Evolutionary conservation across 169 alveolate genomes (phyloP).

Genomic region (Cryptosporidium meleagridis): DNA sequence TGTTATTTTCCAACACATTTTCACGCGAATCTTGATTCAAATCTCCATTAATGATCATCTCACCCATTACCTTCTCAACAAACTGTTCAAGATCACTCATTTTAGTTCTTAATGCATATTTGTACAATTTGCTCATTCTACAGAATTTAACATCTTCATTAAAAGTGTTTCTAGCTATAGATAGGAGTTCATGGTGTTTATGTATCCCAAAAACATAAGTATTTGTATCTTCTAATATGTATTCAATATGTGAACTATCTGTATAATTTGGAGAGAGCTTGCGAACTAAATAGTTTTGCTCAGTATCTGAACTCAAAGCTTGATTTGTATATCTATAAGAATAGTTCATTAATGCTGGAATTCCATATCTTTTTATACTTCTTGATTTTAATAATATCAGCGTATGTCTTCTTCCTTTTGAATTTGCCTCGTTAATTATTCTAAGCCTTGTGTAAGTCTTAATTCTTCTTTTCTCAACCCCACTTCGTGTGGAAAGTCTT

Average conservation of each 20-base stretch:
- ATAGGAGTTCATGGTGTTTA: slow-evolving; percentile 36
- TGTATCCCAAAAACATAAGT: slow-evolving; percentile 27
- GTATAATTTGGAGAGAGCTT: not conserved
- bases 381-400: not conserved
- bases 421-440: not conserved
- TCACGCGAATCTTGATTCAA: slow-evolving; percentile 19
- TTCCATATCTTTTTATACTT: slow-evolving; percentile 42
- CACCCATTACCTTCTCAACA: slow-evolving; percentile 69
- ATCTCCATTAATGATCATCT: slow-evolving; percentile 54
- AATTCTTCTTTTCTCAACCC: not conserved
- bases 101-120: slow-evolving; percentile 25
- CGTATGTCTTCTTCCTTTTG: not conserved
- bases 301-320: not conserved
- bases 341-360: slow-evolving; percentile 10
- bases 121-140: slow-evolving; percentile 19
- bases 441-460: not conserved
- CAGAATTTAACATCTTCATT: slow-evolving; percentile 16
- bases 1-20: slow-evolving; percentile 21
- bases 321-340: not conserved
- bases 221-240: not conserved
- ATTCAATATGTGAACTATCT: slow-evolving; percentile 9
- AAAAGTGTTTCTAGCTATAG: slow-evolving; percentile 19
- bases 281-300: not conserved
- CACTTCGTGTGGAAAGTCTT: not conserved
- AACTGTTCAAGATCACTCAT: slow-evolving; percentile 32